These are phyloP conservation scores for Claviceps fusiformis DNA, from an alignment of 2,329 filamentous ascomycete genomes.

Conservation along the genomic window DNA sequence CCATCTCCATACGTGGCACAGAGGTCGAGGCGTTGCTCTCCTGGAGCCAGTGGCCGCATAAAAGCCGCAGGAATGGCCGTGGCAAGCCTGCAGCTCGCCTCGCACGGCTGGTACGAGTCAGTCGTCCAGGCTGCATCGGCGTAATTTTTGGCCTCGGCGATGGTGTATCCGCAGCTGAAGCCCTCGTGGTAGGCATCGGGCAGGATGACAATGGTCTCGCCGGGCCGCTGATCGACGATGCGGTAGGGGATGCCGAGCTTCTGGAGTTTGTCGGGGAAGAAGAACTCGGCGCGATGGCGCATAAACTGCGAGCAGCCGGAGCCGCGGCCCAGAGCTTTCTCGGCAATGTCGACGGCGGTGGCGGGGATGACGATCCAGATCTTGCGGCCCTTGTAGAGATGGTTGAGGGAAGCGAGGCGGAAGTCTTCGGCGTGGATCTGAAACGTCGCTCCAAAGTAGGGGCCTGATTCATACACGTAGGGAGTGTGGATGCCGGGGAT, in stretches of 20 bases:
- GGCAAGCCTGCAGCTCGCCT: conserved; percentile 18
- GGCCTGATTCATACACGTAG: conserved; percentile 26
- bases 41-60: conserved; percentile 18
- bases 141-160: conserved; percentile 27
- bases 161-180: conserved; percentile 27
- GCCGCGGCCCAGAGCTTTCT: conserved; percentile 20
- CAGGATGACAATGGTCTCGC: conserved; percentile 26
- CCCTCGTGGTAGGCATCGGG: conserved; percentile 27
- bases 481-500: conserved; percentile 27
- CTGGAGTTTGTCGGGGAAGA: conserved; percentile 26
- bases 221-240: conserved; percentile 24
- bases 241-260: conserved; percentile 24
- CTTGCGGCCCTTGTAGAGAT: conserved; percentile 26
- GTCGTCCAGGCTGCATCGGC: conserved; percentile 23
- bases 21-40: conserved; percentile 20
- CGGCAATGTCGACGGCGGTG: conserved; percentile 21
- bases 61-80: conserved; percentile 24
- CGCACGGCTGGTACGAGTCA: conserved; percentile 22
- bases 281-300: conserved; percentile 27
- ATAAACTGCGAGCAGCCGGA: conserved; percentile 25
- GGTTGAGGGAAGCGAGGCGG: conserved; percentile 24
- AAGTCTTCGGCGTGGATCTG: conserved; percentile 28
- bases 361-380: conserved; percentile 26
- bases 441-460: conserved; percentile 25
- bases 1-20: conserved; percentile 14